phyloP scores from a whole-genome alignment of 352 stramenopile species.

The Globisporangium splendens region DNA sequence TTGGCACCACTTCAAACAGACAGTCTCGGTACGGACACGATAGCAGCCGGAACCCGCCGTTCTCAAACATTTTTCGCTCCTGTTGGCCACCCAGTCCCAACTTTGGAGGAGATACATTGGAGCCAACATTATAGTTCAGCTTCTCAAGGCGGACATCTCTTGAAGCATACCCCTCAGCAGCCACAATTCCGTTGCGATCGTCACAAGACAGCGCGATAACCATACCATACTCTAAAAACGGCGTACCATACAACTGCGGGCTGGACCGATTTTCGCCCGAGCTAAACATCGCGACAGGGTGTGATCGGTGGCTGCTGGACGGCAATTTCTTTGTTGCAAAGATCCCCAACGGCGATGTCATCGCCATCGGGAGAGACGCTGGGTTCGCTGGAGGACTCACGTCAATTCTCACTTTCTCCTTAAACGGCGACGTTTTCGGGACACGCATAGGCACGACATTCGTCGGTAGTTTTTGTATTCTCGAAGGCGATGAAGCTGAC shows the following conservation, averaged over 20 bases:
- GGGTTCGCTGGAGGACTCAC: constrained; percentile 25
- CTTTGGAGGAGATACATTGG: constrained; percentile 19
- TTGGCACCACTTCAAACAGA: constrained; percentile 68
- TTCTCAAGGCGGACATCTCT: constrained; percentile 54
- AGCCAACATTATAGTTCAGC: constrained; percentile 29
- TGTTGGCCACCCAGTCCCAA: constrained; percentile 45
- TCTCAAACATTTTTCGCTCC: constrained; percentile 33
- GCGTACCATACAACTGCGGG: constrained; percentile 20
- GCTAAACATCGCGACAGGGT: constrained; percentile 34
- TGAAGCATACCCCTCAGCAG: constrained; percentile 53
- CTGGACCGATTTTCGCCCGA: constrained; percentile 21
- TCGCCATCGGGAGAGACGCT: constrained; percentile 12
- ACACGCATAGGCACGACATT: constrained; percentile 10
- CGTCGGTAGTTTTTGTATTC: constrained; percentile 1
- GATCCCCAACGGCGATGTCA: constrained; percentile 42
- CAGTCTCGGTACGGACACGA: constrained; percentile 60
- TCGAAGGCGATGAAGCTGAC: constrained; percentile 1
- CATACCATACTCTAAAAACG: constrained; percentile 75
- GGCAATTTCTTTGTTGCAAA: constrained; percentile 42
- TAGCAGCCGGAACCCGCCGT: constrained; percentile 35
- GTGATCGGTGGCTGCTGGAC: constrained; percentile 23
- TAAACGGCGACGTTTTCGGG: constrained; percentile 15
- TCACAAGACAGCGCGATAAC: constrained; percentile 58
- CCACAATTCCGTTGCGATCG: constrained; percentile 47
- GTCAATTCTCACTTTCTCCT: constrained; percentile 40